A percentile compares a stretch with the other conserved stretches of the same genome.
Conservation (phyloP, 441 rosid genomes). For the Mallotus repandus region DNA sequence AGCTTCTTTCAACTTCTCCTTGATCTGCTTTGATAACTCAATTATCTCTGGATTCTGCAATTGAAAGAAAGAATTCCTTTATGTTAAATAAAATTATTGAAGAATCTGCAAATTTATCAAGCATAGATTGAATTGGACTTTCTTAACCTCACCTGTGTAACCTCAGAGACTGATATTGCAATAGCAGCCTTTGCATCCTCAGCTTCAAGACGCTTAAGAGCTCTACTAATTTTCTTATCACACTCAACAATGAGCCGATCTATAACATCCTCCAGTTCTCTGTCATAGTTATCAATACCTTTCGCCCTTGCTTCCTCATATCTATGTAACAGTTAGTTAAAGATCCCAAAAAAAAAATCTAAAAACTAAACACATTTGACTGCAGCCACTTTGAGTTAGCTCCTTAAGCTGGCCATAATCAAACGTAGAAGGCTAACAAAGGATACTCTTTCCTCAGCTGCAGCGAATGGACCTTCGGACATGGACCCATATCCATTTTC, state of each 20-base stretch:
- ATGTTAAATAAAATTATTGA: constrained; percentile 2
- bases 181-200: constrained; percentile 99
- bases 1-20: constrained; percentile 93
- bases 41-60: constrained; percentile 74
- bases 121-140: background rate
- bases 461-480: constrained; percentile 96
- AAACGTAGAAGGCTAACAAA: constrained; percentile 8
- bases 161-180: constrained; percentile 95
- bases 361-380: background rate
- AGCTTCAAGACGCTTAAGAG: constrained; percentile 96
- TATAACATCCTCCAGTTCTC: constrained; percentile 94
- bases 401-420: background rate
- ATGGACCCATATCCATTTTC: constrained; percentile 99
- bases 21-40: constrained; percentile 84
- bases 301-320: constrained; percentile 85
- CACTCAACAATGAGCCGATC: constrained; percentile 96
- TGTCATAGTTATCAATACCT: constrained; percentile 77
- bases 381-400: background rate
- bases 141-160: constrained; percentile 68
- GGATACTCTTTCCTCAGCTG: constrained; percentile 98
- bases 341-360: constrained; percentile 2
- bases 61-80: constrained; percentile 10
- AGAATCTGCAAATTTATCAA: background rate
- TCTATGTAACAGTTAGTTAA: constrained; percentile 47
- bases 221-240: constrained; percentile 93